Base-by-base conservation (phyloP, 768 basidiomycete genomes). In the Xerocomus spinulosus region DNA sequence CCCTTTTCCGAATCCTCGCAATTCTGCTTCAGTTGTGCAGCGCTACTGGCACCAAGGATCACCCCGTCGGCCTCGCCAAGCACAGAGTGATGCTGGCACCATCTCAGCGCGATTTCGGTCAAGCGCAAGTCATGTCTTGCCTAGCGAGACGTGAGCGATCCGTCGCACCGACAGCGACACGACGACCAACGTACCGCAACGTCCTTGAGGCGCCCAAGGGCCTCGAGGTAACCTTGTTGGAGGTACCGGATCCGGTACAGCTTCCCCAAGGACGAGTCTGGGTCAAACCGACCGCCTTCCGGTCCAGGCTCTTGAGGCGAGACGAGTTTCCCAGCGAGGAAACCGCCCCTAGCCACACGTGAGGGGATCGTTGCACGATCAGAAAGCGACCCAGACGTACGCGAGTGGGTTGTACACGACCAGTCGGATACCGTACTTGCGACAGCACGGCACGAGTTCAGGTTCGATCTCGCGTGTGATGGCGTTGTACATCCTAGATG, bases 401-500 rank as follows among this genome's bases (percentile, higher is more conserved):
- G 72, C 79, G 46, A 83, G 66, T 38, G 80, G 78, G 51, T 77
- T 81, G 55, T 78, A 82, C 43, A 74, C 71, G 36, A 80, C 78
- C 51, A 82, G 71, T 35, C 77, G 73, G 37, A 82, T 70, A 7
- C 76, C 77, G 49, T 71, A 81, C 57, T 82, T 80, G 32, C 79
- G 71, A 46, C 78, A 73, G 61, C 79, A 81, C 1, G 78, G 78
- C 18, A 82, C 67, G 14, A 84, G 67, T 57, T 78, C 75, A 3
- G 71, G 36, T 51, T 77, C 77, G 24, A 75, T 75, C 28, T 67
- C 69, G 14, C 77, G 70, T 0, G 74, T 77, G 54, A 78, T 63
- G 5, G 75, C 71, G 42, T 77, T 78, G 60, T 78, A 75, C 68
- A 73, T 70, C n/a, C 69, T 68, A 23, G 4, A 15, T 8, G n/a